These are phyloP conservation scores for Primulina eburnea DNA, from an alignment of 257 asterid genomes.

Conservation along the genomic window DNA sequence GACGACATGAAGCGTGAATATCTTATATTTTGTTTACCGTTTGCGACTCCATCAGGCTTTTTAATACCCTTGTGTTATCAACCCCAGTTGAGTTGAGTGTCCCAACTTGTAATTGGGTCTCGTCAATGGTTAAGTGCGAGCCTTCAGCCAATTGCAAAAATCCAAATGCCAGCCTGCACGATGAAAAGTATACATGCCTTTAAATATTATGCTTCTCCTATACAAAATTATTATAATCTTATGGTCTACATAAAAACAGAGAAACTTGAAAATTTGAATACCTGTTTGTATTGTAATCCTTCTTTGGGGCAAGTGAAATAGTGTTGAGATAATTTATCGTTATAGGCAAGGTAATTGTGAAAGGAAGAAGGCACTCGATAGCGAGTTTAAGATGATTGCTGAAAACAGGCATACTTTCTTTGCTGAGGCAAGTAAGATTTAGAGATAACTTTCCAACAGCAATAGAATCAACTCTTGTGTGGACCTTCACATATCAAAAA, in stretches of 20 bases:
- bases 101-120: constrained; percentile 37
- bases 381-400: constrained; percentile 53
- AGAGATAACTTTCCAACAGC: constrained; percentile 87
- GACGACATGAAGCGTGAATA: not conserved
- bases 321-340: constrained; percentile 72
- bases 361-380: constrained; percentile 61
- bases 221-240: not conserved
- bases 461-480: constrained; percentile 63
- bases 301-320: constrained; percentile 66
- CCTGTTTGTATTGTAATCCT: constrained; percentile 86
- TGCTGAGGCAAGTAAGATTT: constrained; percentile 68
- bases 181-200: constrained; percentile 2
- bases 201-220: not conserved
- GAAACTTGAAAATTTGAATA: constrained; percentile 23
- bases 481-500: constrained; percentile 48
- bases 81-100: not conserved
- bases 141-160: constrained; percentile 83
- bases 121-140: constrained; percentile 77
- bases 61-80: constrained; percentile 60
- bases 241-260: not conserved
- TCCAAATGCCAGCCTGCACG: constrained; percentile 61
- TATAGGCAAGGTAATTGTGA: constrained; percentile 62
- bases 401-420: constrained; percentile 61
- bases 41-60: constrained; percentile 58
- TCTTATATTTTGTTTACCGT: constrained; percentile 37